Evolutionary conservation across 2,329 filamentous ascomycete genomes (phyloP), one percentile per base, ranked within the genome.

Genomic region (Trichoderma sp.): DNA sequence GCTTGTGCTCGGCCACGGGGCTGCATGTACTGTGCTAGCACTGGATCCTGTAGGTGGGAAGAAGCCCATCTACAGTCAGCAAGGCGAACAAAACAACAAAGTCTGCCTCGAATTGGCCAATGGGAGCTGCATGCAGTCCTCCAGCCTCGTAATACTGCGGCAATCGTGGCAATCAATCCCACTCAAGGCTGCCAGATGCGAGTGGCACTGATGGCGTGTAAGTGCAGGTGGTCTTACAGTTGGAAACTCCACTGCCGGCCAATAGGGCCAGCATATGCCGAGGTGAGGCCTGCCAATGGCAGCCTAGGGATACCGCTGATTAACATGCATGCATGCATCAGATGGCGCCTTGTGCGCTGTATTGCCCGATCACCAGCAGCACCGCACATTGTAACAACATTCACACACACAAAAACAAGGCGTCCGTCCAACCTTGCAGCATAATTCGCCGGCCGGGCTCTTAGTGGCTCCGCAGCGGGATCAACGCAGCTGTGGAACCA

Each of bases 391-490:
- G n/a, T 18, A n/a, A 10, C 39, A 43, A 43, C 13, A 34, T 13
- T 34, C 37, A 43, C 37, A 39, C 32, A 18, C 8, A 21, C 43
- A 30, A 52, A 49, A 52, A 52, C 10, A 34, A 63, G 43, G 59
- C 59, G 59, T 26, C 59, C 43, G 8, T 49, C n/a, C 21, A 24
- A 11, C 46, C 10, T 24, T 49, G 46, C 11, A 43, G 46, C 11
- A 43, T n/a, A 49, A 63, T 63, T 63, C n/a, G 59, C 28, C 30
- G 10, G 13, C 3, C 13, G 4, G 21, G 46, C 46, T 24, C 28
- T 52, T 63, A 37, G 43, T 30, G 59, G 14, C 59, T 63, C 43
- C 59, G 59, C 59, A 61, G 46, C 46, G 46, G 46, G 46, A 49
- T 21, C n/a, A 49, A 21, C 46, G 10, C n/a, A 21, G n/a, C 46